Base-by-base conservation (phyloP, 2,329 filamentous ascomycete genomes). In the Cladosporium sp. region DNA sequence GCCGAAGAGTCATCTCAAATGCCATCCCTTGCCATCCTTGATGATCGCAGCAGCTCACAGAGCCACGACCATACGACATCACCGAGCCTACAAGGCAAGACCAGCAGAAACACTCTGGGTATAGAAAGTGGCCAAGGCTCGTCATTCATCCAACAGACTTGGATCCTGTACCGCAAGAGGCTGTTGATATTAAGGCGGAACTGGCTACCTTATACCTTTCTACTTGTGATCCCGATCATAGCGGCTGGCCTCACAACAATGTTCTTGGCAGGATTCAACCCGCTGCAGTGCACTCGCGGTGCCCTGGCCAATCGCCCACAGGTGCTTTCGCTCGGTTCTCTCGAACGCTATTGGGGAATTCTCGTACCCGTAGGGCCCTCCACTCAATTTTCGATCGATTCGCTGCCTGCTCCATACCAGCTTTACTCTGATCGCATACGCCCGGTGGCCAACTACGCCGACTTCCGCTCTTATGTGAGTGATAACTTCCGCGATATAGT, bases 211-310 rank as follows among this genome's bases (percentile, higher is more conserved):
- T 92, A 92, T 63, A 73, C 88, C 13, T 86, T 88, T 3, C 91
- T 91, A 0, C 83, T 96, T 34, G 70, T 91, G 1, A 86, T 96
- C 11, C 92, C 92, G 0, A 85, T 96, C 58, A 81, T 92, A 63
- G 91, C 91, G 0, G 89, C 92, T 18, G 91, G 89, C 0, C 79
- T 96, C n/a, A 90, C 92, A 0, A 90, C 89, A 2, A 81, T 94
- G 6, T 92, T 93, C 71, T 61, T 71, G 18, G 82, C 83, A 57
- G 78, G 79, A 56, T 87, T 86, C 70, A 71, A 76, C 18, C 82
- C 81, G 3, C 79, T 82, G 0, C 82, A 81, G 0, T 78, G 78
- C 23, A 84, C 84, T 67, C 73, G 81, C 79, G 18, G 75, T 74
- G 18, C 75, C 71, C 28, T 74, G 72, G 48, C 71, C 71, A 4